Percentiles rank a stretch among this genome's conserved stretches.
Conservation (phyloP, 2,329 filamentous ascomycete species). For the Aspergillus sp. region DNA sequence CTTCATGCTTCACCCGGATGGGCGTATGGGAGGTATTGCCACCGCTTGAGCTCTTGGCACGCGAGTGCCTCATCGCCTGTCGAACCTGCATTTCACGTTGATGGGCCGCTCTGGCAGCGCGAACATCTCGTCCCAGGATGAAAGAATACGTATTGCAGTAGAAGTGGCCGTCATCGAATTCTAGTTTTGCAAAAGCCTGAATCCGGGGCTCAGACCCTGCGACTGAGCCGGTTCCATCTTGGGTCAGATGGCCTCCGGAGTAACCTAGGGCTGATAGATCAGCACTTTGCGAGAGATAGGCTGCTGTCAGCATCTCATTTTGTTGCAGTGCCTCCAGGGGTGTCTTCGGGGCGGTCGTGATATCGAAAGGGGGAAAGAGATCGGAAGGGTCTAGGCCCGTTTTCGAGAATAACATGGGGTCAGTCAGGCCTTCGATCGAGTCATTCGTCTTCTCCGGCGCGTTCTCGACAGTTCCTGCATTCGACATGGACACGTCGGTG, state of each 20-base stretch:
- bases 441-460: slow-evolving; percentile 17
- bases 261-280: slow-evolving; percentile 37
- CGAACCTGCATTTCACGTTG: slow-evolving; percentile 44
- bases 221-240: slow-evolving; percentile 35
- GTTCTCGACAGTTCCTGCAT: slow-evolving; percentile 8
- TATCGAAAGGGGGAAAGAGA: slow-evolving; percentile 36
- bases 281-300: slow-evolving; percentile 37
- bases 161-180: slow-evolving; percentile 65
- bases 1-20: slow-evolving; percentile 45
- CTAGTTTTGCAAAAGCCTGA: slow-evolving; percentile 62
- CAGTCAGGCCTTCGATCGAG: slow-evolving; percentile 30
- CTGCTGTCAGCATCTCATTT: slow-evolving; percentile 39
- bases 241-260: slow-evolving; percentile 21
- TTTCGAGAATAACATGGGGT: slow-evolving; percentile 34
- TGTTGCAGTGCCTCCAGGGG: slow-evolving; percentile 39
- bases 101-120: slow-evolving; percentile 48
- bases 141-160: slow-evolving; percentile 65
- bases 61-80: slow-evolving; percentile 39
- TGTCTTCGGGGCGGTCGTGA: slow-evolving; percentile 30
- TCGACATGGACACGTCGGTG: slow-evolving; percentile 10
- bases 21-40: slow-evolving; percentile 45
- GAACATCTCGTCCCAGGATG: slow-evolving; percentile 61
- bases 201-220: slow-evolving; percentile 47
- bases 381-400: slow-evolving; percentile 30
- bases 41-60: slow-evolving; percentile 48